Evolutionary conservation across 2,329 filamentous ascomycete genomes (phyloP).

Genomic region (Calonectria crousiana): DNA sequence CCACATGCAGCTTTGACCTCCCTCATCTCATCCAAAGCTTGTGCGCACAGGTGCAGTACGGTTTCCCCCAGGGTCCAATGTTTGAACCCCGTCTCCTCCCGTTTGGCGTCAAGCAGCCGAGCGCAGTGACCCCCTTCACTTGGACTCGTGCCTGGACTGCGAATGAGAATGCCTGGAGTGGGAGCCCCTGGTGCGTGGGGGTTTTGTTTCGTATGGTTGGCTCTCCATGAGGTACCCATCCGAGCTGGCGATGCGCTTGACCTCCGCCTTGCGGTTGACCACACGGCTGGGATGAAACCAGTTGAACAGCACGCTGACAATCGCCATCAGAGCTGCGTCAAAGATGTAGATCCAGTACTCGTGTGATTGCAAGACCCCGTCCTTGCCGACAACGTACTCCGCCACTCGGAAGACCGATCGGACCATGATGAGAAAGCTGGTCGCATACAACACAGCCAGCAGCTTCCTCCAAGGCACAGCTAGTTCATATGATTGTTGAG

Average conservation of each 20-base stretch:
- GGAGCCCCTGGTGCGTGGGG: constrained; percentile 16
- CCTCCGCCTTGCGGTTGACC: constrained; percentile 33
- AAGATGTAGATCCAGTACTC: constrained; percentile 54
- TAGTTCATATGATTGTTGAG: constrained; percentile 31
- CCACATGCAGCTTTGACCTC: constrained; percentile 5
- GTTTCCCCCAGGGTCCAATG: not conserved
- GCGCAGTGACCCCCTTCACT: constrained; percentile 2
- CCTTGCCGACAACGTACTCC: constrained; percentile 54
- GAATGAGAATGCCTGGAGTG: not conserved
- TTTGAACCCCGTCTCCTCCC: not conserved
- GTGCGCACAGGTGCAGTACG: not conserved
- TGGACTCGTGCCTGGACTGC: constrained; percentile 12
- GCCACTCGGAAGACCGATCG: constrained; percentile 56
- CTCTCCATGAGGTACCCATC: constrained; percentile 44
- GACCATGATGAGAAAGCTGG: constrained; percentile 53
- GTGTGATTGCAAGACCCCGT: constrained; percentile 49
- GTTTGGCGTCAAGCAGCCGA: not conserved
- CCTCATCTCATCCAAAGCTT: not conserved
- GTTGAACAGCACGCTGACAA: constrained; percentile 43
- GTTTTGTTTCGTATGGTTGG: constrained; percentile 25
- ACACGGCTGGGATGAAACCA: constrained; percentile 44
- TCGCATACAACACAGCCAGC: constrained; percentile 41
- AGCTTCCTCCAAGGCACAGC: constrained; percentile 49
- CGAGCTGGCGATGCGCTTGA: constrained; percentile 37
- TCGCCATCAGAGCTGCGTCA: constrained; percentile 52